phyloP scores from a whole-genome alignment of 169 alveolate genomes.

The Babesia divergens region DNA sequence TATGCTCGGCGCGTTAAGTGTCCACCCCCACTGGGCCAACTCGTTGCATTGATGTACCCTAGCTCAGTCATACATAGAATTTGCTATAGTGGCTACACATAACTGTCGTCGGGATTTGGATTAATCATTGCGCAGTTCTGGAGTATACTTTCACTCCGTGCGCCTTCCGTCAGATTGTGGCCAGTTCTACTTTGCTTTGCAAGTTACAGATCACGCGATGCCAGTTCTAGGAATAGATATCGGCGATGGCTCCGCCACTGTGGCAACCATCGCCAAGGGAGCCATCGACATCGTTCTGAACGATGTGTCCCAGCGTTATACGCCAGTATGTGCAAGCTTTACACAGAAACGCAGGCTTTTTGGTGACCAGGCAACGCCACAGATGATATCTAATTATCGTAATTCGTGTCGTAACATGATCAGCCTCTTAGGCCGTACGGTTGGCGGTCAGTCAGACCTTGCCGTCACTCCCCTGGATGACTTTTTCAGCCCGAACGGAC shows the following conservation, averaged over 20 bases:
- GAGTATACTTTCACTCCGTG: background rate
- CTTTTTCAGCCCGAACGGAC: constrained; percentile 74
- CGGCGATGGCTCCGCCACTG: constrained; percentile 92
- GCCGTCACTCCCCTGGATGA: constrained; percentile 65
- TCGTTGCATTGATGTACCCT: background rate
- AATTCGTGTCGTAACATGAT: constrained; percentile 88
- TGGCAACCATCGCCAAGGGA: constrained; percentile 93
- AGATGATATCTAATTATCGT: constrained; percentile 80
- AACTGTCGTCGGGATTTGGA: background rate
- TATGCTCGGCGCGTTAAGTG: too few species aligned
- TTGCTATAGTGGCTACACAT: background rate
- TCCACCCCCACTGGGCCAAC: constrained; percentile 39
- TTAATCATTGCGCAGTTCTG: background rate
- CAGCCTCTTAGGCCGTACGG: constrained; percentile 81
- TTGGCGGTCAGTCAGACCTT: constrained; percentile 48
- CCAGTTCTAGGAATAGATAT: constrained; percentile 95
- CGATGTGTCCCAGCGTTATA: constrained; percentile 91
- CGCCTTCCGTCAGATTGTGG: background rate
- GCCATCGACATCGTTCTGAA: constrained; percentile 92
- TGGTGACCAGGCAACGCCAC: constrained; percentile 90
- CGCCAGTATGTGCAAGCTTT: constrained; percentile 85
- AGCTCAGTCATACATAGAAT: background rate
- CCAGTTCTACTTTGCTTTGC: background rate
- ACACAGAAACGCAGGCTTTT: constrained; percentile 88
- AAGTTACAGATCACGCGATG: constrained; percentile 53